phyloP scores from a whole-genome alignment of 2,329 filamentous ascomycete genomes.

The Plenodomus lindquistii region DNA sequence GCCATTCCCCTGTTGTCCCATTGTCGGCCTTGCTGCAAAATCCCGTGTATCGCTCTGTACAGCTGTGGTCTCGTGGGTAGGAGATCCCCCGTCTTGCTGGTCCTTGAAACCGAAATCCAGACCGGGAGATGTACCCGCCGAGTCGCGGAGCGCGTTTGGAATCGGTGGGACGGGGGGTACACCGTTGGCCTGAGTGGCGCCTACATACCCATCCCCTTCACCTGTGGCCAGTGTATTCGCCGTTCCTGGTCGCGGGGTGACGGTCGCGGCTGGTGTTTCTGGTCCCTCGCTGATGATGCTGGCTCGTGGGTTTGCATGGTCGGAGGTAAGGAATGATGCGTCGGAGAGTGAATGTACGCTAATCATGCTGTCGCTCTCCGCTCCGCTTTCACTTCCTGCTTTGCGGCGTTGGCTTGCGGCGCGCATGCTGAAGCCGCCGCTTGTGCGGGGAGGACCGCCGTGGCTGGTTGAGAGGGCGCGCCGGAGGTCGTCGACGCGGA shows the following conservation, averaged over 20 bases:
- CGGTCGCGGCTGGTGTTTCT: conserved; percentile 26
- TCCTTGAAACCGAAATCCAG: not conserved
- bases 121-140: not conserved
- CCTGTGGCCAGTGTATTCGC: conserved; percentile 9
- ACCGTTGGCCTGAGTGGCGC: not conserved
- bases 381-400: conserved; percentile 51
- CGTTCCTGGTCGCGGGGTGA: conserved; percentile 22
- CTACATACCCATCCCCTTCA: not conserved
- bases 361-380: conserved; percentile 69
- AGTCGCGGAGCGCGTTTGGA: conserved; percentile 30
- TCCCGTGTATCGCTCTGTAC: conserved; percentile 8
- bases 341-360: conserved; percentile 73
- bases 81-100: too few relatives aligned
- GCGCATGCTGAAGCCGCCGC: conserved; percentile 29
- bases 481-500: conserved; percentile 53
- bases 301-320: conserved; percentile 10
- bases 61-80: too few relatives aligned
- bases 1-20: conserved; percentile 19
- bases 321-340: conserved; percentile 52
- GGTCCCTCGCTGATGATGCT: not conserved
- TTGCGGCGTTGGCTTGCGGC: conserved; percentile 33
- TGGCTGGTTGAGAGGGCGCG: conserved; percentile 47
- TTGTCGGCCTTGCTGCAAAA: conserved; percentile 24
- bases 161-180: conserved; percentile 42
- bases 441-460: conserved; percentile 30